Base-by-base conservation (phyloP, 352 stramenopile species). In the Pythium aristosporum region DNA sequence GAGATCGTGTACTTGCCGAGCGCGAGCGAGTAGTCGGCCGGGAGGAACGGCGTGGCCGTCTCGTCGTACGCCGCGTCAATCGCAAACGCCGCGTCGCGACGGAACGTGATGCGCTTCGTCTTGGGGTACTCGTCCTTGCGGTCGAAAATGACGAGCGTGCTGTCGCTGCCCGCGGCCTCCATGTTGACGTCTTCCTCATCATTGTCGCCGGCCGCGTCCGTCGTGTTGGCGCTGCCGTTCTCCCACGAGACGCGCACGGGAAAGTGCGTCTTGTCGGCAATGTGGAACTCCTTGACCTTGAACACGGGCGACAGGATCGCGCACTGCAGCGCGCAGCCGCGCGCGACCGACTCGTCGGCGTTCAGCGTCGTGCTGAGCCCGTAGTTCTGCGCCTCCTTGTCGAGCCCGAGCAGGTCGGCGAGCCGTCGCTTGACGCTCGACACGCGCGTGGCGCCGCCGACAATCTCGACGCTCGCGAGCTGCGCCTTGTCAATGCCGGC, bases 351-450 rank as follows among this genome's bases (percentile, higher is more conserved):
- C 82, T 99, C 98, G 73, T 99, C 97, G 32, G 96, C 96, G 82
- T 99, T 99, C 78, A 99, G 90, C 41, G 98, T 99, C 51, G 97
- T 99, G 58, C 88, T 98, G n/a, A 99, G 80, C 20, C 96, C 96
- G 69, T 97, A 98, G 80, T 98, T 98, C 64, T 96, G 89, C 59
- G 92, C 90, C n/a, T 88, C 86, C 66, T 87, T 87, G 80, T 98
- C 92, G 46, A 98, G 74, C 16, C 88, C 85, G 20, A 99, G 82
- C 48, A 99, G 88, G 47, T 91, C 73, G 2, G 88, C 76, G 18
- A 99, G 69, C 47, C 89, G 87, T 54, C 86, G 76, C 88, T 99
- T 99, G 30, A 99, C 91, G 68, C 94, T 97, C 54, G 93, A 91
- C 30, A 99, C 96, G 68, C 97, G 94, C 8, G 96, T 98, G 25